A percentile compares a stretch with the other conserved stretches of the same genome.
Conservation (phyloP, 805 yeast species). For the Lachancea quebecensis region DNA sequence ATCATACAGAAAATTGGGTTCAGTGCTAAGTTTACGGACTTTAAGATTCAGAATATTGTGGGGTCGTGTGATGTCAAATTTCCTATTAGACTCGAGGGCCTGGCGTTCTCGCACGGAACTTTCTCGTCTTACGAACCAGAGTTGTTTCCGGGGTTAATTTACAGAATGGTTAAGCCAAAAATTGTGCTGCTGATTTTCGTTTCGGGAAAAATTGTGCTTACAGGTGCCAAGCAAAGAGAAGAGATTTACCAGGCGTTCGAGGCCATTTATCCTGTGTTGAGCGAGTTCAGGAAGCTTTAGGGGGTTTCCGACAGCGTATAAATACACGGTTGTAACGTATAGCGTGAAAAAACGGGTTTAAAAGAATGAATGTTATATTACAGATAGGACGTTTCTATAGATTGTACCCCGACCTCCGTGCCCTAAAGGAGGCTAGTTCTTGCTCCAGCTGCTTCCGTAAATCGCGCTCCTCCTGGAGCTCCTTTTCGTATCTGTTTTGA, state of each 20-base stretch:
- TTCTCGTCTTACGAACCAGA: conserved; percentile 98
- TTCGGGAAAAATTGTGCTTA: conserved; percentile 92
- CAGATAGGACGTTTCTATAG: background rate
- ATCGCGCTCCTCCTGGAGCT: conserved; percentile 49
- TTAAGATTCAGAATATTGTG: conserved; percentile 95
- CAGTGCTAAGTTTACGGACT: conserved; percentile 95
- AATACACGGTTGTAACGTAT: background rate
- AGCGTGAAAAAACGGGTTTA: background rate
- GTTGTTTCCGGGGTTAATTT: conserved; percentile 93
- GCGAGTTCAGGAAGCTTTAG: conserved; percentile 82
- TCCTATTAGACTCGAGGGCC: conserved; percentile 94
- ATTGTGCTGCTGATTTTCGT: conserved; percentile 93
- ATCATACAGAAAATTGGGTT: conserved; percentile 96
- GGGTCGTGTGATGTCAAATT: conserved; percentile 98
- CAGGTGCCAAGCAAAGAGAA: conserved; percentile 98
- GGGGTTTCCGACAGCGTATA: too few relatives aligned
- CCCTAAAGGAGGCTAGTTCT: conserved; percentile 27
- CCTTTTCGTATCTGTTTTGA: conserved; percentile 54
- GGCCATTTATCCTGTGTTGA: conserved; percentile 95
- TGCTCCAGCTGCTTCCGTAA: conserved; percentile 41
- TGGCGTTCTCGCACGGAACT: conserved; percentile 97
- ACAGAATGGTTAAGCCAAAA: conserved; percentile 99
- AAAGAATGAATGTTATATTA: background rate
- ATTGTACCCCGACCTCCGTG: background rate
- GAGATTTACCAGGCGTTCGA: conserved; percentile 98